Evolutionary conservation across 352 stramenopile species (phyloP), one percentile per base, ranked within the genome.

Genomic region (Phytophthora rubi): DNA sequence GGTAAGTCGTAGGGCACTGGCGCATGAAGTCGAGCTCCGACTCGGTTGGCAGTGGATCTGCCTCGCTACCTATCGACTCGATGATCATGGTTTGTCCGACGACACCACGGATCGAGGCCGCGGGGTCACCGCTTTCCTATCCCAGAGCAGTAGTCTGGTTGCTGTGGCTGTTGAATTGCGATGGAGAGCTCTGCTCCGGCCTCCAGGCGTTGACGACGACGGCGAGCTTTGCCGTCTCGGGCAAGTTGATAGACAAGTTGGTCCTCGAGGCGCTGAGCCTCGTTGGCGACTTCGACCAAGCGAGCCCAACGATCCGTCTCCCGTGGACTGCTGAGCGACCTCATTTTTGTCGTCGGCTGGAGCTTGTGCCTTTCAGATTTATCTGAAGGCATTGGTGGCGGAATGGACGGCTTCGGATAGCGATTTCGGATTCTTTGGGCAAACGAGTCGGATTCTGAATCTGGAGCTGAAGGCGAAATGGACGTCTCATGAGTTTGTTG

Each of bases 191-290:
- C 9, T 61, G 18, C 6, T 65, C 49, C 1, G 15, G 53, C 58
- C 23, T 72, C 65, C 21, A 81, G 62, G 15, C 83, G 82, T 15
- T 76, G 59, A 12, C 45, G 70, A 18, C 70, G 78, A 30, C 74
- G 71, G 0, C 66, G 69, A 55, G 79, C 67, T 23, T 86, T 89
- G 45, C 74, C 81, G 59, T 90, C 72, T 16, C 68, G 61, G 0
- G 72, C 75, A 12, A 89, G 72, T 15, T 82, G 69, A 32, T 90
- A 90, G 10, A 86, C 57, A 6, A 69, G 70, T 66, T 90, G 83
- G 12, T 85, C 80, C 16, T 85, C 71, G 18, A 90, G 76, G 18
- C 78, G 75, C 33, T 73, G 65, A 16, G 60, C 48, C 44, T 88
- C 77, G 3, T 87, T 65, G 21, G 76, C 62, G 21, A 68, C 76